Conservation (phyloP, 2,329 filamentous ascomycete species). For the Cordyceps farinosa region DNA sequence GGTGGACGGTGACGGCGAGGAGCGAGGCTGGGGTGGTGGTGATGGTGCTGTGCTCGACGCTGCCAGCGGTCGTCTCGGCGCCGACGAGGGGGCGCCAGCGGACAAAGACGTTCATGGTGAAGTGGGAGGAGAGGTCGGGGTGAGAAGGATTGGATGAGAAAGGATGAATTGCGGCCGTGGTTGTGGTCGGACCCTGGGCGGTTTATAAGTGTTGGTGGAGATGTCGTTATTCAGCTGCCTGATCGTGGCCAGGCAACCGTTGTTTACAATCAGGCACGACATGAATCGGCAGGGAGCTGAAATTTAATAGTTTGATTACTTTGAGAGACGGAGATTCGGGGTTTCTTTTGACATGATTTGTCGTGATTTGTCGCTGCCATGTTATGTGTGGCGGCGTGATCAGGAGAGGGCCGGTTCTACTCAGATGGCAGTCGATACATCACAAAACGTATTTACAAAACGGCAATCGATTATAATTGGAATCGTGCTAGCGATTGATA, state of each 20-base stretch:
- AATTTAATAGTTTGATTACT: background rate
- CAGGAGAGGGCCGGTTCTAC: background rate
- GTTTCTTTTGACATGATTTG: too few relatives aligned
- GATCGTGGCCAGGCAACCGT: background rate
- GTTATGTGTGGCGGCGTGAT: background rate
- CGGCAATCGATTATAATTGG: too few relatives aligned
- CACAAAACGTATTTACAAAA: too few relatives aligned
- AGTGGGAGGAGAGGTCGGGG: background rate
- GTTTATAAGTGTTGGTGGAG: conserved; percentile 5
- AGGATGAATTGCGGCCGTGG: background rate
- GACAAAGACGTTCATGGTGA: conserved; percentile 16
- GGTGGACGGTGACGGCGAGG: conserved; percentile 1
- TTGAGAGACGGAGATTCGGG: background rate
- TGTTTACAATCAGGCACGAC: background rate
- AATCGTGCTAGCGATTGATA: too few relatives aligned
- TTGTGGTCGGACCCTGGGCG: background rate
- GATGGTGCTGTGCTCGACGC: background rate
- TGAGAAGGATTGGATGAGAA: too few relatives aligned
- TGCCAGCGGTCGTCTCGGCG: background rate
- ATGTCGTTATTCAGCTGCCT: conserved; percentile 10
- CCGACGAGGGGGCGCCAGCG: conserved; percentile 16
- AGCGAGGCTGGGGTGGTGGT: background rate
- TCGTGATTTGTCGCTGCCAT: too few relatives aligned
- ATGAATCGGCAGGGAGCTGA: background rate
- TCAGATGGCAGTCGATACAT: too few relatives aligned